These are phyloP conservation scores for Chlorella ohadii DNA, from an alignment of 139 green algal genomes.

Conservation along the genomic window DNA sequence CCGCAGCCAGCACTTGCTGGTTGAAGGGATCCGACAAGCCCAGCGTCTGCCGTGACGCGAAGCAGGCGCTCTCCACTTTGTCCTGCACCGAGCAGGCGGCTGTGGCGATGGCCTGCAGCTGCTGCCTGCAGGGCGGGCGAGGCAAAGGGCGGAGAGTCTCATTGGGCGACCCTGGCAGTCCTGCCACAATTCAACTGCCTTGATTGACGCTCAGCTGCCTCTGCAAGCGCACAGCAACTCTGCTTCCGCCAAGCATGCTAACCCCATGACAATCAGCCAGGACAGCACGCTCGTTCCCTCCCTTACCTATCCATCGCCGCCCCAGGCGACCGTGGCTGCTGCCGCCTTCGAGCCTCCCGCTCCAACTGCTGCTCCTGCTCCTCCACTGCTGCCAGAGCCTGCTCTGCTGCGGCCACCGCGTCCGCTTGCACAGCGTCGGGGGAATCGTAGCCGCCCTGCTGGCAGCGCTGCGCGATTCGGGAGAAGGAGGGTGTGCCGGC, in stretches of 20 bases:
- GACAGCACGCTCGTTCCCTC: no score
- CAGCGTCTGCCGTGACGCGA: background rate
- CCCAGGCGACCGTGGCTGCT: no score
- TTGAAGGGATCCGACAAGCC: background rate
- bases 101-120: background rate
- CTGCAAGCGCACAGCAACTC: no score
- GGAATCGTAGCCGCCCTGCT: background rate
- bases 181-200: no score
- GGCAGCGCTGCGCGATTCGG: background rate
- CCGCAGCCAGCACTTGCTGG: conserved; percentile 9
- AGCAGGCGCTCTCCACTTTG: conserved; percentile 23
- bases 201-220: no score
- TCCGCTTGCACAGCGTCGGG: conserved; percentile 1
- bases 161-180: no score
- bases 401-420: background rate
- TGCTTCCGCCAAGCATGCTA: no score
- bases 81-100: conserved; percentile 28
- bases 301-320: no score
- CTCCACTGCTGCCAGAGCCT: background rate
- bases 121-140: background rate
- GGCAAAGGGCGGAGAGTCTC: no score
- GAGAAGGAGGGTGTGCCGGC: background rate
- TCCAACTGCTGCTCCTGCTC: background rate
- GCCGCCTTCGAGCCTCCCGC: conserved; percentile 4
- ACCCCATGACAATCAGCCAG: no score